Evolutionary conservation across 2,329 filamentous ascomycete species (phyloP), one percentile per base, ranked within the genome.

Genomic region (Ceratocystis cubensis): DNA sequence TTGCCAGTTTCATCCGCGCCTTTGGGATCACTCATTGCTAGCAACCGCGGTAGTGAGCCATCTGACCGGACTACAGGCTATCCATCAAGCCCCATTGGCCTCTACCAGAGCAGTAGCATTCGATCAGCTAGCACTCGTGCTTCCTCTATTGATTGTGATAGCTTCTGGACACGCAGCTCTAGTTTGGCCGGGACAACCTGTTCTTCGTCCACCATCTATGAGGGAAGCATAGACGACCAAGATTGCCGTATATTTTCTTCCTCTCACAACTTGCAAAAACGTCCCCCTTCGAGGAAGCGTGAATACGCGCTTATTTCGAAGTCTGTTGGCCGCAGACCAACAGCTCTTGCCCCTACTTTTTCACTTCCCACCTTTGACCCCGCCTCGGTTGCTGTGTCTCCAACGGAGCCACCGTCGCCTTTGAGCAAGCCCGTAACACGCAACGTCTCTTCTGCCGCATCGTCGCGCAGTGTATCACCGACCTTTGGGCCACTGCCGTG

Each of bases 171-270:
- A 28, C 48, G 53, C 8, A 30, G 53, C 10, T 65, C 61, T 6
- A 66, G 64, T 48, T 53, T 65, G 28, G 59, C 61, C 56, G 64
- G 61, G 5, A 68, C 66, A 22, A 50, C 48, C n/a, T 68, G 61
- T 20, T 64, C 66, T 6, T 44, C 64, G 2, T 65, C 66, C 15
- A 64, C 62, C n/a, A 67, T 65, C 50, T 64, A 63, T 20, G 66
- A 67, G 30, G 50, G 46, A 17, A 66, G 46, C 37, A 63, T 46
- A 13, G 33, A 50, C 45, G 45, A 37, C 20, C 41, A 63, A 25
- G 59, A 66, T 20, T 63, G 2, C 22, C 33, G 45, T n/a, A 20
- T 5, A n/a, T 59, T n/a, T 25, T 33, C 28, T 20, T 28, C 46
- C 7, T 3, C 65, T 6, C n/a, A 53, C 20, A 4, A 13, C 13